Base-by-base conservation (phyloP, 768 basidiomycete genomes). In the Galerina marginata region DNA sequence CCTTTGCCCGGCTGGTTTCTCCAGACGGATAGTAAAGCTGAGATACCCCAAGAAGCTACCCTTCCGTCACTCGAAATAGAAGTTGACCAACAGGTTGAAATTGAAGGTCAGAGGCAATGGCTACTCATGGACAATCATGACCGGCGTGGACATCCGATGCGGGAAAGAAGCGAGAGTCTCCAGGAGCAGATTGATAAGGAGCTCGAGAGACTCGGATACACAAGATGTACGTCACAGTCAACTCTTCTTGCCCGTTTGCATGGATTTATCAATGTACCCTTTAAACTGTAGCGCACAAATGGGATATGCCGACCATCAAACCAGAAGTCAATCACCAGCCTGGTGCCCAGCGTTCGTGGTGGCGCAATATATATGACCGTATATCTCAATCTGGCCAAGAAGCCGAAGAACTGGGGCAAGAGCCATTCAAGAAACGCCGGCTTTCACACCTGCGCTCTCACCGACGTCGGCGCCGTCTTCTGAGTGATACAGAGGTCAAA, bases 151-250 rank as follows among this genome's bases (percentile, higher is more conserved):
- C 73, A 74, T 60, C 65, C 73, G 33, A 62, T 56, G 52, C 70
- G 74, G 63, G 85, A 87, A 70, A 77, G 77, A 68, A 87, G 85
- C 65, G 85, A 85, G 39, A 78, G 75, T 6, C 71, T 89, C 10
- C 83, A 77, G 54, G 75, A 75, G 29, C 83, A 85, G 69, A 81
- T 88, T 37, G 81, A 84, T 64, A 76, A 69, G 42, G 87, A 87
- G 70, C 70, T 87, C 9, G 72, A 79, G 48, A 78, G 70, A 59
- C 76, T 81, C 33, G 85, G 86, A 3, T 81, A 82, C 54, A 71
- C 71, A 15, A 74, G 65, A 64, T 63, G 80, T 79, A 64, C 42
- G 75, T 67, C n/a, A 10, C 33, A 47, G 56, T 36, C 39, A 47
- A 12, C 43, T 44, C 49, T 29, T 25, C 51, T 40, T 20, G 1